Evolutionary conservation across 2,329 filamentous ascomycete species (phyloP).

Genomic region (Pseudogymnoascus sp.): DNA sequence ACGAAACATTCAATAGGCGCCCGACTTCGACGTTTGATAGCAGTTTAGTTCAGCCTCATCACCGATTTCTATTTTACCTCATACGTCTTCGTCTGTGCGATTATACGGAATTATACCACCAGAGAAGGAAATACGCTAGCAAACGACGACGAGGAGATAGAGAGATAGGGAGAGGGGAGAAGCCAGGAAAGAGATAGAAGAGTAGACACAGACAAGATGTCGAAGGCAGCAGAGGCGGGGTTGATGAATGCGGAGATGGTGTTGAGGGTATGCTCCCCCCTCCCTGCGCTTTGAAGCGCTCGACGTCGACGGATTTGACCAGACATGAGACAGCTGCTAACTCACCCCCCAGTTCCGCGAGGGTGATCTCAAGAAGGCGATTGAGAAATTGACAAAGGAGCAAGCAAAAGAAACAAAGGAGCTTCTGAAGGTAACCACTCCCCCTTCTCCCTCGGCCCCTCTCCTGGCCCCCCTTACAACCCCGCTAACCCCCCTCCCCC

Average conservation of each 20-base stretch:
- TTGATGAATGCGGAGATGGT: slow-evolving; percentile 6
- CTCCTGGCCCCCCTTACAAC: neutral
- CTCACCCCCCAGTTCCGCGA: neutral
- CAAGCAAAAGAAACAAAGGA: neutral
- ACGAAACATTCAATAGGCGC: neutral
- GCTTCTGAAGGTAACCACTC: neutral
- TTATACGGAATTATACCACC: neutral
- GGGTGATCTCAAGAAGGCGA: neutral
- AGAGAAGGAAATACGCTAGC: neutral
- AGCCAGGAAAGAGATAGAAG: neutral
- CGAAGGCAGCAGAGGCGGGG: neutral
- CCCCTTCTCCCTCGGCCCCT: neutral
- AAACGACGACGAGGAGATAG: neutral
- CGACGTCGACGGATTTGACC: neutral
- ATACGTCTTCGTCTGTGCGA: neutral
- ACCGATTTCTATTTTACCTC: neutral
- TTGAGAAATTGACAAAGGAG: neutral
- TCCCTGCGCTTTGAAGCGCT: neutral
- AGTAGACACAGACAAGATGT: neutral
- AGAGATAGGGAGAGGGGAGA: neutral
- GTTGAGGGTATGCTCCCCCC: neutral
- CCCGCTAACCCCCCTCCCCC: neutral
- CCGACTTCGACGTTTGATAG: neutral
- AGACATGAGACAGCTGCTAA: neutral
- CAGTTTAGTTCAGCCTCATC: neutral